Evolutionary conservation across 495 filamentous ascomycete species (phyloP).

Genomic region (Podospora sp.): DNA sequence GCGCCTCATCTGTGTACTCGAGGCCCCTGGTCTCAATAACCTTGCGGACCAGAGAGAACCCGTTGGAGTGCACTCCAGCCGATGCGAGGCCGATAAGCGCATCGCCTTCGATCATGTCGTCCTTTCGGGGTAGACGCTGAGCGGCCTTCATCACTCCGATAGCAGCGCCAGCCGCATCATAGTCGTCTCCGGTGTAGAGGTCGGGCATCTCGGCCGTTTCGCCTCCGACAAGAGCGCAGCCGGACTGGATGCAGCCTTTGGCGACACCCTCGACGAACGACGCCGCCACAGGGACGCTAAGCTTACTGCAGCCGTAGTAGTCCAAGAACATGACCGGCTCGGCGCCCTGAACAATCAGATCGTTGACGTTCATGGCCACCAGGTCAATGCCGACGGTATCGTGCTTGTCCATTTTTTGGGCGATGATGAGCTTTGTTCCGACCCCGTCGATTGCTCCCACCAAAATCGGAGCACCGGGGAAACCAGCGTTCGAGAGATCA

Average conservation of each 20-base stretch:
- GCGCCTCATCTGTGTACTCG: conserved; percentile 66
- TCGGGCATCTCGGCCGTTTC: conserved; percentile 98
- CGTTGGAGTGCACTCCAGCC: conserved; percentile 89
- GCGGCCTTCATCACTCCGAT: conserved; percentile 76
- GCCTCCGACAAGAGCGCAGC: conserved; percentile 88
- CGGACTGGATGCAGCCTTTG: conserved; percentile 75
- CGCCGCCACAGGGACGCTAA: conserved; percentile 74
- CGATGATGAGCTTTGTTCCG: conserved; percentile 94
- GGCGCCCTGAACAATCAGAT: conserved; percentile 92
- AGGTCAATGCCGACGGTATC: conserved; percentile 93
- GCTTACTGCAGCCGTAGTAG: conserved; percentile 87
- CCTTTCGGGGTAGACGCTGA: conserved; percentile 72
- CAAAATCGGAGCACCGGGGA: conserved; percentile 71
- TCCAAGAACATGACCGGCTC: conserved; percentile 94
- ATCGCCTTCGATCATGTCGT: conserved; percentile 77
- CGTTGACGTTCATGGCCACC: conserved; percentile 98
- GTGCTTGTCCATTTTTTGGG: conserved; percentile 83
- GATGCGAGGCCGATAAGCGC: conserved; percentile 81
- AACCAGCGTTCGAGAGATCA: conserved; percentile 76
- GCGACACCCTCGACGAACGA: conserved; percentile 87
- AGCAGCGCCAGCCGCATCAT: conserved; percentile 87
- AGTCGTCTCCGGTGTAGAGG: conserved; percentile 79
- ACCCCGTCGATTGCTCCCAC: conserved; percentile 94
- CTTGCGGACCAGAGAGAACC: conserved; percentile 89
- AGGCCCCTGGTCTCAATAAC: conserved; percentile 76